These are phyloP conservation scores for Sarocladiaceae sp. DNA, from an alignment of 2,329 filamentous ascomycete species.

Conservation along the genomic window DNA sequence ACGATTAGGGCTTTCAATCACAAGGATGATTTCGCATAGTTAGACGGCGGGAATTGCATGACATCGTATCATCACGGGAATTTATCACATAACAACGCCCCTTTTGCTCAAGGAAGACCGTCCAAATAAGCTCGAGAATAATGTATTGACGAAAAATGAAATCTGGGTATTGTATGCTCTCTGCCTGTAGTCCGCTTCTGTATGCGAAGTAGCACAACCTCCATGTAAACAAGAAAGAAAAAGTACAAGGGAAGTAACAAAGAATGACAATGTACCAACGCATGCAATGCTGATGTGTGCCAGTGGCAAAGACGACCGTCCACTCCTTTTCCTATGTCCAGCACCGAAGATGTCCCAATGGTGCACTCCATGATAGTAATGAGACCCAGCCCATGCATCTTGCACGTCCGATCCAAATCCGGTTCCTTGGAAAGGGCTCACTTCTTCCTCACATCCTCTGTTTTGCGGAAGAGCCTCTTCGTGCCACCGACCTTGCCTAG, in stretches of 20 bases:
- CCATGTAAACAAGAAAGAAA: neutral
- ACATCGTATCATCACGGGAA: no score
- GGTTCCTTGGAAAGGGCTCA: neutral
- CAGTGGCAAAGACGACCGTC: neutral
- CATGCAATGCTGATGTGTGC: conserved; percentile 1
- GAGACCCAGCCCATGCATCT: conserved; percentile 1
- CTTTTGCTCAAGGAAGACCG: no score
- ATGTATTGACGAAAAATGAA: conserved; percentile 1
- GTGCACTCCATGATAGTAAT: neutral
- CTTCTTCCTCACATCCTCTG: conserved; percentile 16
- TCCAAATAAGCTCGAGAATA: no score
- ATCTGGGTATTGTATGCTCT: conserved; percentile 8
- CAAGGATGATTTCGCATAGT: neutral
- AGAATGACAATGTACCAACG: neutral
- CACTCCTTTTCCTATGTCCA: neutral
- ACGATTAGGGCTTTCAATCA: conserved; percentile 11
- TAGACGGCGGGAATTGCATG: neutral
- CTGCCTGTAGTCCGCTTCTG: conserved; percentile 7
- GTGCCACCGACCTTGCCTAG: conserved; percentile 69
- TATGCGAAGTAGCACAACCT: conserved; percentile 3
- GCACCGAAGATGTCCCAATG: neutral
- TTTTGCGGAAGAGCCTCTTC: conserved; percentile 63
- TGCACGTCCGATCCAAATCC: neutral
- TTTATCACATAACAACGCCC: no score
- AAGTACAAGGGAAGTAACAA: neutral